Base-by-base conservation (phyloP, 2,329 filamentous ascomycete genomes). In the Pseudocercospora eumusae region DNA sequence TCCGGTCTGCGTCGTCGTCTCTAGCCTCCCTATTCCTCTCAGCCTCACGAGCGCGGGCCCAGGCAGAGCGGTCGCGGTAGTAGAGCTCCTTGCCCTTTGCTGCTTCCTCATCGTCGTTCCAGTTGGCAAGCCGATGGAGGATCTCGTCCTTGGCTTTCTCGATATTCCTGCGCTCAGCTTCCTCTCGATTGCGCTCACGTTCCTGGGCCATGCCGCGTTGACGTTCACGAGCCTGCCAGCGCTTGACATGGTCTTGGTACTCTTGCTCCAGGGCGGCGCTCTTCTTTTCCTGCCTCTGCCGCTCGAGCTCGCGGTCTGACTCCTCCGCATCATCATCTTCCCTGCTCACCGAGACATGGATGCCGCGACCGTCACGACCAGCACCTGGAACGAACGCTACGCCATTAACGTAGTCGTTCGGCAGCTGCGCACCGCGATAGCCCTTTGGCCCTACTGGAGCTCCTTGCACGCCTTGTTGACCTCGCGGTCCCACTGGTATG, bases 251-350 rank as follows among this genome's bases (percentile, higher is more conserved):
- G 69, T 96, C 93, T 0, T 90, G 81, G 73, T 91, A 97, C 52
- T 86, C 81, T 72, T 93, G 92, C 53, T 97, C 90, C 0, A 87
- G 83, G 21, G 97, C 92, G 0, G 87, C 82, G 36, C 89, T 83
- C 67, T 88, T 86, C 76, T 91, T 93, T 23, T 85, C 84, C 65
- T 86, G 78, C 18, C 89, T 86, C 52, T 92, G 84, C 27, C 83
- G 83, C 74, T 96, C 88, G 0, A 98, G 81, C 74, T 98, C 93
- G 11, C 89, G 87, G 71, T 99, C 95, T 66, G 88, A 92, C 2
- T 92, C 92, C 55, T 95, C 88, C 7, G 91, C 91, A 53, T 96
- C 91, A 42, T 96, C 92, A 47, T 95, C 92, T 56, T 96, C 91
- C 11, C 84, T 83, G 64, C 86, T 84, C 64, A 86, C 80, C 28